These are phyloP conservation scores for Lactarius trivialis DNA, from an alignment of 768 basidiomycete species.

Conservation along the genomic window DNA sequence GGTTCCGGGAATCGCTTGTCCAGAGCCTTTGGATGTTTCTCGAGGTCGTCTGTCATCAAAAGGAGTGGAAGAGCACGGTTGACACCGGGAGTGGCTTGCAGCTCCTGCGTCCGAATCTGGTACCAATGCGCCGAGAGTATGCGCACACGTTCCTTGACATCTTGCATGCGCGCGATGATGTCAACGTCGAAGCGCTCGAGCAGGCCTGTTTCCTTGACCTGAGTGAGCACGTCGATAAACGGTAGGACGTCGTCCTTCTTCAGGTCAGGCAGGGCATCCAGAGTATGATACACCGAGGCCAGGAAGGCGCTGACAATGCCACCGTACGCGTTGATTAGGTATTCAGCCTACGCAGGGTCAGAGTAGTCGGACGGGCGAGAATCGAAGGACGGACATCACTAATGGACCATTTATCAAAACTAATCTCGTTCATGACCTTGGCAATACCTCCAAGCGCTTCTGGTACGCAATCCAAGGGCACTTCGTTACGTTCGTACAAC, in stretches of 20 bases:
- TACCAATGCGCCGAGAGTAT: constrained; percentile 57
- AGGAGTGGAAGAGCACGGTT: constrained; percentile 78
- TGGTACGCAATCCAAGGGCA: constrained; percentile 90
- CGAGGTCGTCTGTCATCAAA: constrained; percentile 81
- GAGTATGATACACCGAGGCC: constrained; percentile 73
- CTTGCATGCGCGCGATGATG: constrained; percentile 54
- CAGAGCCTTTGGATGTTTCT: constrained; percentile 75
- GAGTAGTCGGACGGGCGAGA: constrained; percentile 11
- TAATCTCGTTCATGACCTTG: constrained; percentile 63
- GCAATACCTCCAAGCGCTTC: constrained; percentile 75
- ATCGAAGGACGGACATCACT: constrained; percentile 60
- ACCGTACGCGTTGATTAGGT: constrained; percentile 60
- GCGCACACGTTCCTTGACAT: constrained; percentile 60
- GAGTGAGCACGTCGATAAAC: constrained; percentile 61
- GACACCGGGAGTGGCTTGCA: constrained; percentile 64
- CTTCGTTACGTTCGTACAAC: constrained; percentile 82
- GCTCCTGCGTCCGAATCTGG: constrained; percentile 52
- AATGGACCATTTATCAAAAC: constrained; percentile 68
- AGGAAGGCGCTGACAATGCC: constrained; percentile 83
- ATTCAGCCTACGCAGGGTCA: constrained; percentile 46
- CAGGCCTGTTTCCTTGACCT: constrained; percentile 61
- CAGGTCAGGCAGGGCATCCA: constrained; percentile 68
- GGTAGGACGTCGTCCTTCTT: constrained; percentile 65
- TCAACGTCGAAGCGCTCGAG: constrained; percentile 72
- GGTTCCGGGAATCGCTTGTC: constrained; percentile 86